These are phyloP conservation scores for Corynespora cassiicola DNA, from an alignment of 2,329 filamentous ascomycete species.

Conservation along the genomic window DNA sequence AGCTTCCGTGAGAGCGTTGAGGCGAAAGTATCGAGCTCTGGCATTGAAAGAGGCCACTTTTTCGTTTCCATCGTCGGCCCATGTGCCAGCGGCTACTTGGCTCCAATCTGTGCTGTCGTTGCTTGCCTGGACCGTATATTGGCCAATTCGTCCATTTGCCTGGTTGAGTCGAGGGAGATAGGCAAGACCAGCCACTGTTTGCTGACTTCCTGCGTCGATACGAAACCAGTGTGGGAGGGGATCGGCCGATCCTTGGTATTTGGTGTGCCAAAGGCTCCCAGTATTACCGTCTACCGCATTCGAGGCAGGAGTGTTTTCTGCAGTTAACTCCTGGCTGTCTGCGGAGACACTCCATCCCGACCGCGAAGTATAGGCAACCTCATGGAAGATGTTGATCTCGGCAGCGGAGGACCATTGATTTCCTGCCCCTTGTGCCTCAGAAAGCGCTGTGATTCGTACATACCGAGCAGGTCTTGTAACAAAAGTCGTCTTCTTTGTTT, in stretches of 20 bases:
- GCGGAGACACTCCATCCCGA: constrained; percentile 18
- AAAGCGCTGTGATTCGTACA: constrained; percentile 27
- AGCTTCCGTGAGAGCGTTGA: constrained; percentile 22
- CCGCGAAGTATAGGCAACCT: constrained; percentile 17
- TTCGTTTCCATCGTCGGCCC: constrained; percentile 19
- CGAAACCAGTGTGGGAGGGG: constrained; percentile 24
- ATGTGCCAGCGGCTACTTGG: constrained; percentile 18
- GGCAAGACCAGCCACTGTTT: constrained; percentile 15
- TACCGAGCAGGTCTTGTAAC: constrained; percentile 27
- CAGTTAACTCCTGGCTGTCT: constrained; percentile 16
- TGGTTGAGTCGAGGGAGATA: constrained; percentile 16
- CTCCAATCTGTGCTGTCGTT: constrained; percentile 21
- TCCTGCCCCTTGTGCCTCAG: constrained; percentile 25
- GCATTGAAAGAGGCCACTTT: constrained; percentile 17
- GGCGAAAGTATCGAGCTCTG: constrained; percentile 22
- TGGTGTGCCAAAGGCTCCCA: constrained; percentile 21
- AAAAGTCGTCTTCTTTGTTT: constrained; percentile 31
- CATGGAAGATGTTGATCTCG: constrained; percentile 32
- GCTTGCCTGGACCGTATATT: constrained; percentile 18
- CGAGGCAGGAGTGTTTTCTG: constrained; percentile 2
- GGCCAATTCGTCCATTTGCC: constrained; percentile 24
- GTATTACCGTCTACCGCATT: constrained; percentile 18
- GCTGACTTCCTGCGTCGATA: constrained; percentile 20
- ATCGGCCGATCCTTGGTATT: constrained; percentile 5
- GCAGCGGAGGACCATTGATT: constrained; percentile 28